Percentiles rank a stretch among this genome's conserved stretches.
phyloP scores from a whole-genome alignment of 2,329 filamentous ascomycete genomes.

The Sclerotinia minor region DNA sequence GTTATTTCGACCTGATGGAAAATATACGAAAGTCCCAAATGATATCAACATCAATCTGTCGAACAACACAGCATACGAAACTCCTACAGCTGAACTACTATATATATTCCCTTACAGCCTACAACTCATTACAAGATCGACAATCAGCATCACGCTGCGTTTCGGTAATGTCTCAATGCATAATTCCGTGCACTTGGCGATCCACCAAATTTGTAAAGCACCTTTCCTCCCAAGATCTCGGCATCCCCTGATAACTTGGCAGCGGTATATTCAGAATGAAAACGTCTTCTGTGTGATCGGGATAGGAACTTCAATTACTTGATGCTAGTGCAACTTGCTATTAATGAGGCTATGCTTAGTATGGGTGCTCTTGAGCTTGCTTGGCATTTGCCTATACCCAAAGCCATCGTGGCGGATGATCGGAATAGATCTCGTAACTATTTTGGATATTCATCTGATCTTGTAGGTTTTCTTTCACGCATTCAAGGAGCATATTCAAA shows the following conservation, averaged over 20 bases:
- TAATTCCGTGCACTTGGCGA: constrained; percentile 25
- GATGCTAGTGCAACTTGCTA: constrained; percentile 12
- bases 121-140: neutral
- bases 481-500: constrained; percentile 2
- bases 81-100: neutral
- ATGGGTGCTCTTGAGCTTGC: constrained; percentile 1
- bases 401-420: neutral
- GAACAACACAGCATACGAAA: too few relatives aligned
- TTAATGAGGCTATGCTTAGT: constrained; percentile 17
- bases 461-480: constrained; percentile 6
- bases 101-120: neutral
- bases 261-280: constrained; percentile 16
- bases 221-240: constrained; percentile 24
- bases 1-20: neutral
- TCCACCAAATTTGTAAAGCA: constrained; percentile 21
- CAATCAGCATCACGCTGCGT: neutral
- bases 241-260: constrained; percentile 21
- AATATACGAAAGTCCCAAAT: neutral
- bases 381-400: constrained; percentile 9
- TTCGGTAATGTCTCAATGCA: constrained; percentile 21
- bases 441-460: constrained; percentile 14
- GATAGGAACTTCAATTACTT: neutral
- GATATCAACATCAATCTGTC: neutral
- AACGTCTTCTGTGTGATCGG: neutral
- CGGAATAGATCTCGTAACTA: neutral